Evolutionary conservation across 495 filamentous ascomycete species (phyloP).

Genomic region (Lichenothelia convexa): DNA sequence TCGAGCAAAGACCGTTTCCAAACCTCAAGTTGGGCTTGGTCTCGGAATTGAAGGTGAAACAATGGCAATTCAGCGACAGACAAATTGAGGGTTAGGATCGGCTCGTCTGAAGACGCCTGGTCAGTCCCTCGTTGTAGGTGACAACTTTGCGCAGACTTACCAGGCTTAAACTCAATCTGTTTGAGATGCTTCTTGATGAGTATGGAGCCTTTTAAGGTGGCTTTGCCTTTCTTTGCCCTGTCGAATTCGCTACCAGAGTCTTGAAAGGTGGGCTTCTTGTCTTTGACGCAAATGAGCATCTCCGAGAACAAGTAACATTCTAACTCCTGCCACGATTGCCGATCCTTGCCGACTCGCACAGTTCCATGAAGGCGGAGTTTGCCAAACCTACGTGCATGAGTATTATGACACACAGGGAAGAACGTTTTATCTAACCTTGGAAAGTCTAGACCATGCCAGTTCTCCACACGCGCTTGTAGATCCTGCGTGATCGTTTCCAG

Average conservation of each 20-base stretch:
- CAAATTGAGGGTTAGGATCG: slow-evolving; percentile 73
- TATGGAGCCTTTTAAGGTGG: slow-evolving; percentile 92
- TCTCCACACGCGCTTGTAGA: slow-evolving; percentile 71
- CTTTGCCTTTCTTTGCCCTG: slow-evolving; percentile 41
- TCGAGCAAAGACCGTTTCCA: slow-evolving; percentile 84
- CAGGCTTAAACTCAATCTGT: slow-evolving; percentile 52
- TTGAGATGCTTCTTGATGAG: slow-evolving; percentile 97
- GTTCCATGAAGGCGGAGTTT: slow-evolving; percentile 84
- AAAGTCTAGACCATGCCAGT: slow-evolving; percentile 98
- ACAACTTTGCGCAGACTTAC: slow-evolving; percentile 17
- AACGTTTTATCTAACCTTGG: slow-evolving; percentile 36
- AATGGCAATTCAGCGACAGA: slow-evolving; percentile 90
- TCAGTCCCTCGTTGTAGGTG: slow-evolving; percentile 3
- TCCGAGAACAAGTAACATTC: slow-evolving; percentile 95
- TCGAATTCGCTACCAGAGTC: slow-evolving; percentile 39
- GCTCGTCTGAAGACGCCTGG: slow-evolving; percentile 39
- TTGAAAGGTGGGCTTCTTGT: slow-evolving; percentile 55
- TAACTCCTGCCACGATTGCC: slow-evolving; percentile 92
- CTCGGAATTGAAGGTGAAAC: slow-evolving; percentile 87
- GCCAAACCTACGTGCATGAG: slow-evolving; percentile 46
- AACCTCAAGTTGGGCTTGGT: slow-evolving; percentile 64
- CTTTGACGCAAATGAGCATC: slow-evolving; percentile 99
- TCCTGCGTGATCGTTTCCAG: slow-evolving; percentile 77
- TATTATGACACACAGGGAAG: slow-evolving; percentile 4
- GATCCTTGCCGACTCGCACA: slow-evolving; percentile 88